These are phyloP conservation scores for Aegilops umbellulata DNA, from an alignment of 176 grass and related monocot genomes.

Conservation along the genomic window DNA sequence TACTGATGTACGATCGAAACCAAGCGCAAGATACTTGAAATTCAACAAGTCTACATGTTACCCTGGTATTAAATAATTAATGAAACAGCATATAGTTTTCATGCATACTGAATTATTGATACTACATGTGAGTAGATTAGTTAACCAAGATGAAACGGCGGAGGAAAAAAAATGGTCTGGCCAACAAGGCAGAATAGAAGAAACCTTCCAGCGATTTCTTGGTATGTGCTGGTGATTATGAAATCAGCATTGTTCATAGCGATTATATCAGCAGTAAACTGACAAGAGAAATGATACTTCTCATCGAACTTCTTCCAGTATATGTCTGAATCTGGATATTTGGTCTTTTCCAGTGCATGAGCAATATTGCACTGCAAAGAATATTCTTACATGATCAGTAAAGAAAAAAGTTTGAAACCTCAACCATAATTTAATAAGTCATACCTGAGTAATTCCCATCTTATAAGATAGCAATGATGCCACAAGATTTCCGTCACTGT, in stretches of 20 bases:
- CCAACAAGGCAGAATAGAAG: slow-evolving; percentile 6
- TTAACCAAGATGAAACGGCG: background rate
- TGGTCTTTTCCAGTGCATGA: slow-evolving; percentile 96
- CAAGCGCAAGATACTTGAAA: slow-evolving; percentile 9
- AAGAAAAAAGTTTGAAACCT: slow-evolving; percentile 1
- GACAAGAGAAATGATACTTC: slow-evolving; percentile 96
- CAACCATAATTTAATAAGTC: background rate
- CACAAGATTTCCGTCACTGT: slow-evolving; percentile 98
- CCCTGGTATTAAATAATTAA: slow-evolving; percentile 2
- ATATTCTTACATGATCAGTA: slow-evolving; percentile 15
- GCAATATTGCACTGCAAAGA: slow-evolving; percentile 90
- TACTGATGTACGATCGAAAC: background rate
- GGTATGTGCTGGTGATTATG: slow-evolving; percentile 98
- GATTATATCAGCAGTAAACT: slow-evolving; percentile 97
- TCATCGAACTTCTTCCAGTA: slow-evolving; percentile 89
- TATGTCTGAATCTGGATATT: slow-evolving; percentile 95
- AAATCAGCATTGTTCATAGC: slow-evolving; percentile 97
- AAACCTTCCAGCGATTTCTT: slow-evolving; percentile 99
- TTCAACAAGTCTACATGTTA: background rate
- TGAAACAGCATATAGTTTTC: background rate
- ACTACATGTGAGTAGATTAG: no score
- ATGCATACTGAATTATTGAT: background rate
- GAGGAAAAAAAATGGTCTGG: background rate
- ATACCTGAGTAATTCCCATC: slow-evolving; percentile 88
- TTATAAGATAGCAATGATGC: slow-evolving; percentile 85